phyloP scores from a whole-genome alignment of 306 rosid genomes.

The Vigna reflexopilosa region DNA sequence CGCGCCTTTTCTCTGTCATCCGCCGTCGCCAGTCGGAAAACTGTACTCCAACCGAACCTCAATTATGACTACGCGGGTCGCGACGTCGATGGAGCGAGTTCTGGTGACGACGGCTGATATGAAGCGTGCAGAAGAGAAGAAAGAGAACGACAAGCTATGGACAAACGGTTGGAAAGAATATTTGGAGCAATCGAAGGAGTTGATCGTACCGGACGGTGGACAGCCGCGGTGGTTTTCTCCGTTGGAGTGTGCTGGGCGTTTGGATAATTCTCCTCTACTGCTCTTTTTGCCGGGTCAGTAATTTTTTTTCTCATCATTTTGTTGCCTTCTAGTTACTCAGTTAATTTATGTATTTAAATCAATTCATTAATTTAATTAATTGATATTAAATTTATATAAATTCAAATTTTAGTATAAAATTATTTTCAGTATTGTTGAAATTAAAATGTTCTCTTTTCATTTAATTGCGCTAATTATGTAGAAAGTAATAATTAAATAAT shows the following conservation, averaged over 20 bases:
- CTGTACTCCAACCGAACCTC: constrained; percentile 30
- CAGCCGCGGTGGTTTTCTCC: constrained; percentile 96
- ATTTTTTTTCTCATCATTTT: neutral
- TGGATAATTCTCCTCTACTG: constrained; percentile 63
- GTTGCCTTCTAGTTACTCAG: neutral
- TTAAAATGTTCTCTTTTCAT: no score
- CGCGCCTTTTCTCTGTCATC: constrained; percentile 33
- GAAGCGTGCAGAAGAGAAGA: constrained; percentile 14
- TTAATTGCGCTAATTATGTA: no score
- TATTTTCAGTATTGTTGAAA: no score
- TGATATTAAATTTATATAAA: no score
- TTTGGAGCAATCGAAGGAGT: constrained; percentile 56
- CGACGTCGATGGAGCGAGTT: constrained; percentile 46
- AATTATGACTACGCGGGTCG: constrained; percentile 29
- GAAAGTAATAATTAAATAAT: no score
- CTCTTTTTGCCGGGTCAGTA: constrained; percentile 79
- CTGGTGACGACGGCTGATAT: neutral
- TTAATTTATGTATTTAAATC: neutral
- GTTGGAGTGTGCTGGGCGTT: constrained; percentile 56
- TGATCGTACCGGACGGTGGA: constrained; percentile 64
- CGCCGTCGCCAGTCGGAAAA: constrained; percentile 6
- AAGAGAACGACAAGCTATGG: constrained; percentile 34
- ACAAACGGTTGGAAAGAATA: constrained; percentile 52
- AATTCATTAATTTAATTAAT: neutral
- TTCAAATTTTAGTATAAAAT: no score